Evolutionary conservation across 495 filamentous ascomycete species (phyloP).

Genomic region (Immersiella caudata): DNA sequence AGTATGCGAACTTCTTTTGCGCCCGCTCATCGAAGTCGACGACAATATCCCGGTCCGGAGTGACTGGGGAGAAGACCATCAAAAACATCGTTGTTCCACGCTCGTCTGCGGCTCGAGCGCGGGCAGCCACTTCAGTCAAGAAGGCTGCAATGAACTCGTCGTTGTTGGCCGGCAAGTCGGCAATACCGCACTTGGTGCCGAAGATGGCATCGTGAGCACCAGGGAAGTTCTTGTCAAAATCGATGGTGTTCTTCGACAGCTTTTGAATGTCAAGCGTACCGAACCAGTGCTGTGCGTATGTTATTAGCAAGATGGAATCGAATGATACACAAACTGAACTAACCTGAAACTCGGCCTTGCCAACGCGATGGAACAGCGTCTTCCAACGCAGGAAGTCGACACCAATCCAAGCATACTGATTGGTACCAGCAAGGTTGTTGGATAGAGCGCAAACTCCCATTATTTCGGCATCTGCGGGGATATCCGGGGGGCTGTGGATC

Average conservation of each 20-base stretch:
- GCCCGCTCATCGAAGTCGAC: conserved; percentile 20
- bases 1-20: not conserved
- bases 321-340: not conserved
- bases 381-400: conserved; percentile 44
- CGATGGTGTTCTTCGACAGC: conserved; percentile 21
- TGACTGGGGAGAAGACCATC: conserved; percentile 39
- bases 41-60: conserved; percentile 42
- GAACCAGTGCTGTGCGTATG: conserved; percentile 38
- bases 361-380: conserved; percentile 35
- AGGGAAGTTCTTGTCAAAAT: conserved; percentile 14
- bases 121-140: conserved; percentile 21
- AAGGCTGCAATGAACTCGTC: conserved; percentile 25
- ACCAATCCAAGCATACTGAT: conserved; percentile 43
- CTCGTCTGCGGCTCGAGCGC: conserved; percentile 24
- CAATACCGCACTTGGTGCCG: conserved; percentile 27
- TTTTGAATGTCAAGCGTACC: conserved; percentile 25
- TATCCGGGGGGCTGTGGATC: conserved; percentile 38
- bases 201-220: conserved; percentile 12
- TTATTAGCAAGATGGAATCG: not conserved
- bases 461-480: conserved; percentile 30
- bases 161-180: conserved; percentile 25
- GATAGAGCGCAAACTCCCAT: conserved; percentile 41
- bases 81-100: conserved; percentile 31
- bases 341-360: conserved; percentile 24
- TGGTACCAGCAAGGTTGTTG: conserved; percentile 24